Conservation (phyloP, 2,329 filamentous ascomycete genomes). For the Rhytidhysteron rufulum region DNA sequence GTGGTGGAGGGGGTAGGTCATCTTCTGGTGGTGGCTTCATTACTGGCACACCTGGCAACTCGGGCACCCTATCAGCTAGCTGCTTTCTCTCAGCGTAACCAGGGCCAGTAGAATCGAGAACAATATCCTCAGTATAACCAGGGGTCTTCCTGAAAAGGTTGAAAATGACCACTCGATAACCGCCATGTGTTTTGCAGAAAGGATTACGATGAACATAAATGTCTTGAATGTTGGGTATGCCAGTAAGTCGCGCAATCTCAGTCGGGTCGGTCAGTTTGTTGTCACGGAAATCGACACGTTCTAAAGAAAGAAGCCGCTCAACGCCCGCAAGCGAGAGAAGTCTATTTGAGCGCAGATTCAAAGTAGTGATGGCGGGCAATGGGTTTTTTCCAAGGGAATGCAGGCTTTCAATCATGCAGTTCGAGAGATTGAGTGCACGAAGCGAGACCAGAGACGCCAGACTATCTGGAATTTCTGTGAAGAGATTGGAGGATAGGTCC, state of each 20-base stretch:
- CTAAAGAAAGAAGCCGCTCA: constrained; percentile 81
- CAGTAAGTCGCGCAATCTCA: constrained; percentile 83
- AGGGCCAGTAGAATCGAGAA: constrained; percentile 80
- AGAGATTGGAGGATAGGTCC: constrained; percentile 88
- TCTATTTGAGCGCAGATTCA: constrained; percentile 87
- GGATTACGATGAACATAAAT: constrained; percentile 92
- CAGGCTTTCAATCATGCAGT: constrained; percentile 96
- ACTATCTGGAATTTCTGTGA: constrained; percentile 91
- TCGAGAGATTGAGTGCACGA: constrained; percentile 87
- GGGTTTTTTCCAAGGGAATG: constrained; percentile 83
- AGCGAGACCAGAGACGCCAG: constrained; percentile 80
- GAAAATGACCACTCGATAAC: constrained; percentile 88
- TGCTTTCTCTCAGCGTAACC: constrained; percentile 82
- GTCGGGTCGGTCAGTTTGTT: constrained; percentile 88
- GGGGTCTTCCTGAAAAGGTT: constrained; percentile 90
- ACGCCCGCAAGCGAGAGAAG: constrained; percentile 84
- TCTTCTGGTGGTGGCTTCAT: constrained; percentile 66
- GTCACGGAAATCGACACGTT: constrained; percentile 85
- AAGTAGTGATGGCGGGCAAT: constrained; percentile 84
- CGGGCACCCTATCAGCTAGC: constrained; percentile 74
- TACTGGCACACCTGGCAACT: constrained; percentile 72
- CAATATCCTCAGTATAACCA: constrained; percentile 84
- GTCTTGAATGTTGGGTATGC: constrained; percentile 85
- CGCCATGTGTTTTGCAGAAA: constrained; percentile 80
- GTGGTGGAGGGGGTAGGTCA: constrained; percentile 53